Percentiles rank a stretch among this genome's conserved stretches.
Evolutionary conservation across 1,284 basidiomycete species (phyloP).

Genomic region (Ustilago crameri): DNA sequence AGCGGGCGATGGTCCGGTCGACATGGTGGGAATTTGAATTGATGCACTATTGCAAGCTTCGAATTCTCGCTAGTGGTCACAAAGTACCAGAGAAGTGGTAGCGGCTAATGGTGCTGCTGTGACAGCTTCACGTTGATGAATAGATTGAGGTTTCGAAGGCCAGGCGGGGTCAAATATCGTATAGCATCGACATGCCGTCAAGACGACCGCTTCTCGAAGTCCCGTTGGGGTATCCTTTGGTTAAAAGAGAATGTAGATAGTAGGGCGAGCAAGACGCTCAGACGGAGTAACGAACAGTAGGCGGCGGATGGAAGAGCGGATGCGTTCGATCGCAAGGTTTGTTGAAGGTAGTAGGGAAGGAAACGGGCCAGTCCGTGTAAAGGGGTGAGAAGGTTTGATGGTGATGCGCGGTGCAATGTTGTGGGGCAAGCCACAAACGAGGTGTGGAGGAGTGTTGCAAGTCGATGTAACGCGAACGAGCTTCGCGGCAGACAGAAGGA

Average conservation of each 20-base stretch:
- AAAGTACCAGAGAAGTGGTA: background rate
- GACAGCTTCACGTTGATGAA: no score
- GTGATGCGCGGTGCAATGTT: background rate
- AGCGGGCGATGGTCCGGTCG: conserved; percentile 30
- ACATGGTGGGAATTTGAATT: conserved; percentile 7
- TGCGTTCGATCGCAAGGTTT: background rate
- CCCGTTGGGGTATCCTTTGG: no score
- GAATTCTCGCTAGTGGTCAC: background rate
- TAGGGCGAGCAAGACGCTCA: no score
- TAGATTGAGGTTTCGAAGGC: no score
- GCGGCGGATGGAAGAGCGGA: background rate
- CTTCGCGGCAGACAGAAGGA: background rate
- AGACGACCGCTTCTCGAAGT: no score
- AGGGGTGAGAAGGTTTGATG: no score
- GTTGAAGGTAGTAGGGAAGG: background rate
- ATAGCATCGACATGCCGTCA: no score
- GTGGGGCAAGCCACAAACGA: background rate
- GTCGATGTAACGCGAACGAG: background rate
- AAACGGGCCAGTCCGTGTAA: background rate
- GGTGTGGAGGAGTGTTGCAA: background rate
- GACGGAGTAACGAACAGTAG: no score
- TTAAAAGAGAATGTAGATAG: no score
- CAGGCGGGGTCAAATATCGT: no score
- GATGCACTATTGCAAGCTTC: background rate
- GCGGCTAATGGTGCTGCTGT: no score